Evolutionary conservation across 2,329 filamentous ascomycete species (phyloP), one percentile per base, ranked within the genome.

Genomic region (Colletotrichum sp.): DNA sequence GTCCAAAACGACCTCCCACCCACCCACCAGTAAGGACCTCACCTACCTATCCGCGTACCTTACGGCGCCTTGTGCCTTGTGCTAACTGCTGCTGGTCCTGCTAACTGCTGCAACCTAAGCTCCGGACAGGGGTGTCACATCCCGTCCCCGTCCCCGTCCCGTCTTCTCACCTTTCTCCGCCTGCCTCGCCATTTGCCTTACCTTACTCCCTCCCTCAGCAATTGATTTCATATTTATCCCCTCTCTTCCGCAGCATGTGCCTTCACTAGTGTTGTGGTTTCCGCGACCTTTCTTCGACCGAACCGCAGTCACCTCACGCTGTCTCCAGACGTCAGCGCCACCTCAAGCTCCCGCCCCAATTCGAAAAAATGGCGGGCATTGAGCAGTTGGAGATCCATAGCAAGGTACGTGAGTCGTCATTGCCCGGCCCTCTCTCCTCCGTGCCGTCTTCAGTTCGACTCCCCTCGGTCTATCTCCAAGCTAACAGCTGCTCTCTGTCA

Each of bases 371-470:
- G 96, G 96, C 95, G 76, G 95, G 95, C 83, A 98, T 99, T 89
- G 97, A 99, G 88, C 95, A 98, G 88, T 90, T 99, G 80, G 95
- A 99, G 86, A 95, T 99, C 80, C 96, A 98, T 86, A 98, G 96
- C 92, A 98, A 98, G 93, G 96, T 97, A 90, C 80, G 89, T 82
- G 72, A 64, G 62, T 55, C 69, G 62, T 26, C 30, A 36, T 30
- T 26, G 30, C 57, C 59, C 39, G 66, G 26, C 34, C 69, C 57
- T 34, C 59, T 64, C 62, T 16, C 34, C 49, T 49, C 32, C 18
- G 30, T 49, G 49, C 71, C 60, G 24, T 74, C 74, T 78, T 81
- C 77, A 32, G 15, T 34, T 28, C 32, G 16, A 52, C 44, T 34
- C n/a, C 59, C 34, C 18, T 62, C n/a, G 16, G 26, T 5, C 32